phyloP scores from a whole-genome alignment of 305 asterid genomes.

The Plantago lanceolata region DNA sequence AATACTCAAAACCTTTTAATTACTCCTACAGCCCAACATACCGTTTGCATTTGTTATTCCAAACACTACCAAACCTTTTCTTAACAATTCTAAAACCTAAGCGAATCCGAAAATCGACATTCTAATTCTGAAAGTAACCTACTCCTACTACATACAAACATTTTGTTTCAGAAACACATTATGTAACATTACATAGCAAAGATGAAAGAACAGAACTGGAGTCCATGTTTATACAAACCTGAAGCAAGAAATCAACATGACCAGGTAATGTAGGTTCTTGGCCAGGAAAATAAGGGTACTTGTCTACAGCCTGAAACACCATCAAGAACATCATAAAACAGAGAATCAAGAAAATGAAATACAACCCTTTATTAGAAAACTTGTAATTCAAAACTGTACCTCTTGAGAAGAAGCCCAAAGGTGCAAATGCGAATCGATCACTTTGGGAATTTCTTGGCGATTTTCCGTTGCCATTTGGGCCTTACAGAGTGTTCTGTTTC shows the following conservation, averaged over 20 bases:
- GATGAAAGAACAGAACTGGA: not conserved
- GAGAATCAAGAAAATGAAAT: constrained; percentile 4
- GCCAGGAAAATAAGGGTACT: constrained; percentile 79
- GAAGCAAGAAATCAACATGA: constrained; percentile 63
- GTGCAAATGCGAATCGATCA: constrained; percentile 88
- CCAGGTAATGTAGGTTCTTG: constrained; percentile 78
- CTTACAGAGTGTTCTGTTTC: constrained; percentile 15
- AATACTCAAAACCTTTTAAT: too few relatives aligned
- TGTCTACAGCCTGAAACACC: constrained; percentile 52
- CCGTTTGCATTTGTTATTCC: too few relatives aligned
- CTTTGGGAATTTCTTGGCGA: constrained; percentile 28
- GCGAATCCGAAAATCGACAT: not conserved
- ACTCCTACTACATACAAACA: too few relatives aligned
- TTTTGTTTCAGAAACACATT: constrained; percentile 6
- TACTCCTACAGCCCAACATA: too few relatives aligned
- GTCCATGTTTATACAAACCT: constrained; percentile 35
- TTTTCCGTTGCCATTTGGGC: constrained; percentile 38
- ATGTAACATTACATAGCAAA: not conserved
- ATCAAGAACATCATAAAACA: not conserved
- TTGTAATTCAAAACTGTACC: constrained; percentile 25
- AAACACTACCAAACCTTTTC: too few relatives aligned
- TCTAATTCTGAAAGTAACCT: too few relatives aligned
- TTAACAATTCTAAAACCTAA: not conserved
- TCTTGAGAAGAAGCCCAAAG: constrained; percentile 81
- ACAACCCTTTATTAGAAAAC: too few relatives aligned